phyloP scores from a whole-genome alignment of 2,329 filamentous ascomycete species.

The Colletotrichum limetticola region DNA sequence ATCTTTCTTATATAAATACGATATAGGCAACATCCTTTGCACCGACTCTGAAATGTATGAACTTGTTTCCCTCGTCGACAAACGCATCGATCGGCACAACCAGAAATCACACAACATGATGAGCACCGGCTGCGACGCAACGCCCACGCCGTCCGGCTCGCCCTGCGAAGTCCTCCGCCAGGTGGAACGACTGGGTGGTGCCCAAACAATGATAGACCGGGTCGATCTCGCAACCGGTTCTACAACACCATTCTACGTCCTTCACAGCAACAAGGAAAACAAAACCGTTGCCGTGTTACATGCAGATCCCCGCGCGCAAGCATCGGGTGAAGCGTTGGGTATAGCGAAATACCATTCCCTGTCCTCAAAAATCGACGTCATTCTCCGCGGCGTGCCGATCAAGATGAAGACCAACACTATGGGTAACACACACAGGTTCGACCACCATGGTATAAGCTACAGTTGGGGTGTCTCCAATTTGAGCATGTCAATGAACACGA shows the following conservation, averaged over 20 bases:
- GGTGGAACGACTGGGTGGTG: conserved; percentile 35
- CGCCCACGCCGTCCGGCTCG: background rate
- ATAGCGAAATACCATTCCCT: conserved; percentile 16
- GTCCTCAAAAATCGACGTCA: conserved; percentile 21
- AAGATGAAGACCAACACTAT: conserved; percentile 22
- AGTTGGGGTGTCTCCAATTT: conserved; percentile 16
- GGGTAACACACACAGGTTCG: conserved; percentile 14
- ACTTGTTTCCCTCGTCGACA: background rate
- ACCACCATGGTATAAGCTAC: background rate
- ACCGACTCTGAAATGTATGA: background rate
- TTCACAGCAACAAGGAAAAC: conserved; percentile 18
- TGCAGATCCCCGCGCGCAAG: conserved; percentile 8
- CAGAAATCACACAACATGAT: background rate
- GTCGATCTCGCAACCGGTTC: conserved; percentile 11
- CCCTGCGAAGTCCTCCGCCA: conserved; percentile 16
- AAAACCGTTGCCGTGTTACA: conserved; percentile 9
- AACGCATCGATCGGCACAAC: background rate
- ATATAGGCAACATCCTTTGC: too few species aligned
- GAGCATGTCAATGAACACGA: conserved; percentile 5
- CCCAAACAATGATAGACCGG: conserved; percentile 29
- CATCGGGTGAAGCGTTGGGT: background rate
- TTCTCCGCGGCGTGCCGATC: conserved; percentile 22
- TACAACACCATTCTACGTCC: conserved; percentile 19
- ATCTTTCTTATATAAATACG: background rate
- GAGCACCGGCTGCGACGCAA: background rate